Conservation (phyloP, 2,329 filamentous ascomycete genomes). For the Rhynchosporium secalis region DNA sequence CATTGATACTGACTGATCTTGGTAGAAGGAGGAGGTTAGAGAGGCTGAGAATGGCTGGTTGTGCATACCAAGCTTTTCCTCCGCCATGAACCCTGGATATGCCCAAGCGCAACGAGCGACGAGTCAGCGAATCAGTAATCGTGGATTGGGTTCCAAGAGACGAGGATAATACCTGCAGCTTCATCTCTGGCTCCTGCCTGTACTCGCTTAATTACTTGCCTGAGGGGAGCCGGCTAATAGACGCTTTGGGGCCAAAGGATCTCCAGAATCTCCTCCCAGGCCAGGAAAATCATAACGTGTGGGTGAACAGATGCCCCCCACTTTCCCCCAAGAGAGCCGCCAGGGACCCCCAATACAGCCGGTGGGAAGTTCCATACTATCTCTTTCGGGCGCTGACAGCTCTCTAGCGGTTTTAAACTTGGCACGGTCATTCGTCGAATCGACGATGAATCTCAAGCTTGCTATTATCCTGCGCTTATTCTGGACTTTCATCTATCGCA, state of each 20-base stretch:
- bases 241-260: constrained; percentile 15
- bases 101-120: constrained; percentile 13
- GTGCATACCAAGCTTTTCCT: constrained; percentile 24
- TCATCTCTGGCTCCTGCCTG: too few relatives aligned
- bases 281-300: neutral
- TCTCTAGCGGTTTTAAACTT: neutral
- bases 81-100: constrained; percentile 11
- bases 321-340: constrained; percentile 19
- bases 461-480: neutral
- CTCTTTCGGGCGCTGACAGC: constrained; percentile 5
- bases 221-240: neutral
- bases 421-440: neutral
- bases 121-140: neutral
- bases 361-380: constrained; percentile 3
- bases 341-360: constrained; percentile 1
- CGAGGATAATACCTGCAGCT: too few relatives aligned
- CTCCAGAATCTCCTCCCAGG: too few relatives aligned
- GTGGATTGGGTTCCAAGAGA: too few relatives aligned
- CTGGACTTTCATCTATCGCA: too few relatives aligned
- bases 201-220: too few relatives aligned
- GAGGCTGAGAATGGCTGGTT: constrained; percentile 2
- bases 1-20: neutral
- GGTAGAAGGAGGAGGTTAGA: constrained; percentile 1
- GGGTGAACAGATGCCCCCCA: neutral
- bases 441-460: neutral